phyloP scores from a whole-genome alignment of 148 eudicot genomes.

The Amaranthus palmeri region DNA sequence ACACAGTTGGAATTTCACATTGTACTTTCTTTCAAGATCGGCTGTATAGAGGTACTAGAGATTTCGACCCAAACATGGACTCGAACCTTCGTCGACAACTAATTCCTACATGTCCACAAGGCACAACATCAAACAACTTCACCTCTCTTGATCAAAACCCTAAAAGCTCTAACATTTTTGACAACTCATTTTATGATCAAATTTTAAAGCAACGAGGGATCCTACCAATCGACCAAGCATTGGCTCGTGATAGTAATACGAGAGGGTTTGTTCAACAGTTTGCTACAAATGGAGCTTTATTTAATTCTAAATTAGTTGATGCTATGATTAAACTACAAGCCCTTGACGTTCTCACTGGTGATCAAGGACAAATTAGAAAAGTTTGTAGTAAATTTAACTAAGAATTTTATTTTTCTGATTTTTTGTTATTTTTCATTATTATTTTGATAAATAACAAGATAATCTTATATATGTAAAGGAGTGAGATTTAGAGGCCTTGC shows the following conservation, averaged over 20 bases:
- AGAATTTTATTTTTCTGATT: not conserved
- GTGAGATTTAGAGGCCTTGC: no score
- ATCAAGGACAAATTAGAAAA: constrained; percentile 42
- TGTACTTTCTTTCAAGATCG: constrained; percentile 35
- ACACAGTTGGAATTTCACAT: constrained; percentile 46
- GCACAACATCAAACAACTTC: constrained; percentile 13
- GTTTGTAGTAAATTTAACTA: constrained; percentile 37
- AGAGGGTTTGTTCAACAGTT: constrained; percentile 15
- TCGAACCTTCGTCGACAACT: constrained; percentile 9
- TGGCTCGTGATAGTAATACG: constrained; percentile 7
- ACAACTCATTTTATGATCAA: constrained; percentile 28
- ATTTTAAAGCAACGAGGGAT: constrained; percentile 19
- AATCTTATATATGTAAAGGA: no score
- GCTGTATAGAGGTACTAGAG: constrained; percentile 32
- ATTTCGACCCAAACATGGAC: constrained; percentile 31
- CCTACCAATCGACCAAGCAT: constrained; percentile 20
- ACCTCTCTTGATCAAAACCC: constrained; percentile 19
- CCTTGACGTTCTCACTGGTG: constrained; percentile 30
- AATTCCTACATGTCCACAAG: constrained; percentile 17
- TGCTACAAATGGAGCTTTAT: constrained; percentile 8
- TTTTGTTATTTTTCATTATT: no score
- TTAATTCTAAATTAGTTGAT: constrained; percentile 13
- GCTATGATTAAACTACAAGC: constrained; percentile 31
- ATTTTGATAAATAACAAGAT: no score
- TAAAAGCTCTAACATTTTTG: constrained; percentile 15